Evolutionary conservation across 164 flowering plant species (phyloP), one percentile per base, ranked within the genome.

Genomic region (Hamamelis virginiana): DNA sequence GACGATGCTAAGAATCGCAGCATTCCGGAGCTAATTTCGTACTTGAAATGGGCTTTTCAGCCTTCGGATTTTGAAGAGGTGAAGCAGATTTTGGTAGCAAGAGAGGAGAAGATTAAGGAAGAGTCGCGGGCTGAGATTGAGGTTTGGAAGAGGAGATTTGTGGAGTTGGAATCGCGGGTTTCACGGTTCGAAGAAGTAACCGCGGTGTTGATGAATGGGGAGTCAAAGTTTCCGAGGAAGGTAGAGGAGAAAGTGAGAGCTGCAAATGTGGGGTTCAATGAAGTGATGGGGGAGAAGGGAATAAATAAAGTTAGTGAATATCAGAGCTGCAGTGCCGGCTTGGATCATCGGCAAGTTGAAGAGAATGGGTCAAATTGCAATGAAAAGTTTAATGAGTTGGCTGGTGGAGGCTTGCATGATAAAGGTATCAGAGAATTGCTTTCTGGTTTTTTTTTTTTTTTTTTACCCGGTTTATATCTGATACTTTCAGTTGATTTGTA

Each of bases 141-240:
- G 43, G 22, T 8, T 0, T 64, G 33, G 46, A 70, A 45, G 56
- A 55, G 5, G 14, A 46, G n/a, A 23, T 70, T 23, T 21, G 47
- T 8, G 57, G 68, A 56, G 4, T 46, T 70, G 22, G 62, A 45
- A n/a, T 3, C 10, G 0, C 9, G 68, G 46, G 28, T 70, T n/a
- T 64, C 33, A 21, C 19, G 18, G 0, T 45, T 70, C 27, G 73
- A 64, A 48, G 25, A 64, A 21, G 73, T 64, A 12, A 23, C n/a
- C 0, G 15, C 0, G 8, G 4, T 56, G 28, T 19, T 44, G 22
- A 57, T 15, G 62, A 28, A 11, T 16, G 62, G 13, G 8, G 58
- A 50, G n/a, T n/a, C 53, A 2, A 12, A 1, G n/a, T 50, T 50
- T 50, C n/a, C 16, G 16, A n/a, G 15, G 18, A 50, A n/a, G 15